These are phyloP conservation scores for Xylaria sp. DNA, from an alignment of 2,329 filamentous ascomycete species.

Conservation along the genomic window DNA sequence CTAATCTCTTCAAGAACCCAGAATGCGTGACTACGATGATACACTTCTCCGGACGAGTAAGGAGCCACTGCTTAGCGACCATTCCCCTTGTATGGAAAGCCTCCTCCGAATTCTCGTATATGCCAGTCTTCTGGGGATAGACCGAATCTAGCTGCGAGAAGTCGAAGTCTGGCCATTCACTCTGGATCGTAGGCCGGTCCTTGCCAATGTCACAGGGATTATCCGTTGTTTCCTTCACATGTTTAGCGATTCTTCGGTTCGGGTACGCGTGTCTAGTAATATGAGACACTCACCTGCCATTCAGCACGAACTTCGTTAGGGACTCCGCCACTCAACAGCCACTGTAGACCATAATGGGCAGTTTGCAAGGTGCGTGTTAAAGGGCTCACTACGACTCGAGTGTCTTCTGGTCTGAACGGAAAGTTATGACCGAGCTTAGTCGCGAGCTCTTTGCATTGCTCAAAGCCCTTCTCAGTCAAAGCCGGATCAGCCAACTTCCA, in stretches of 20 bases:
- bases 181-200: conserved; percentile 26
- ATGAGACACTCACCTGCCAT: conserved; percentile 36
- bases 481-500: conserved; percentile 36
- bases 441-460: conserved; percentile 33
- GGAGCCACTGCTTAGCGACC: conserved; percentile 36
- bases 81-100: conserved; percentile 30
- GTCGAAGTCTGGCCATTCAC: conserved; percentile 36
- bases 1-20: conserved; percentile 34
- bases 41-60: conserved; percentile 33
- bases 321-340: conserved; percentile 34
- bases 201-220: conserved; percentile 38
- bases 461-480: conserved; percentile 35
- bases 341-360: conserved; percentile 33
- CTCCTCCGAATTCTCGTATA: conserved; percentile 36
- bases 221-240: conserved; percentile 35
- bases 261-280: background rate
- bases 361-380: conserved; percentile 37
- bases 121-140: conserved; percentile 37
- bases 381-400: conserved; percentile 38
- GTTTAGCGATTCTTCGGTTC: background rate
- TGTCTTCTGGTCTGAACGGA: conserved; percentile 26
- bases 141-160: conserved; percentile 37
- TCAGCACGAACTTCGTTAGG: conserved; percentile 36
- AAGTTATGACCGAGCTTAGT: conserved; percentile 29
- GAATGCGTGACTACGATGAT: conserved; percentile 39